phyloP scores from a whole-genome alignment of 106 monocot genomes.

The Dendrobium officinale region DNA sequence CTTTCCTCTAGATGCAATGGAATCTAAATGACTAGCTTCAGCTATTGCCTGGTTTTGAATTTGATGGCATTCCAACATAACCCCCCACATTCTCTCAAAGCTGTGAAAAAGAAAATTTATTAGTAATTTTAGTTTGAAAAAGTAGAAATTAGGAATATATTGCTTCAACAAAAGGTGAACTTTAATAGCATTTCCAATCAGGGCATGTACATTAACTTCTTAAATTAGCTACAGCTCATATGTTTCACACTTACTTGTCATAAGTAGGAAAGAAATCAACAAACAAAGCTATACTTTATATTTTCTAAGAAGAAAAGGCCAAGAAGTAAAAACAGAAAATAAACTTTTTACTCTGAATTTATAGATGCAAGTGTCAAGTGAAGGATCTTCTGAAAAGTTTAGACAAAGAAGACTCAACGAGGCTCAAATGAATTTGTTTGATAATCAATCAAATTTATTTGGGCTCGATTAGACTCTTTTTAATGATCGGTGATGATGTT shows the following conservation, averaged over 20 bases:
- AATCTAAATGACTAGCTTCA: conserved; percentile 39
- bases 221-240: too few species aligned
- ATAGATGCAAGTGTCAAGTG: neutral
- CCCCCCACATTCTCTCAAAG: conserved; percentile 49
- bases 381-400: neutral
- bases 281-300: too few species aligned
- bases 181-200: too few species aligned
- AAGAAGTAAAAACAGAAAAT: neutral
- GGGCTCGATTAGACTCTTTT: too few species aligned
- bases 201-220: too few species aligned
- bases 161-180: neutral
- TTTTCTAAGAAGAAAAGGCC: neutral
- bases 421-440: too few species aligned
- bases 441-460: too few species aligned
- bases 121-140: neutral
- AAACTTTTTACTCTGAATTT: neutral
- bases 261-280: too few species aligned
- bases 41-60: conserved; percentile 34
- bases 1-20: conserved; percentile 22
- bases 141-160: neutral
- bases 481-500: too few species aligned
- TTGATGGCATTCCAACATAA: conserved; percentile 48
- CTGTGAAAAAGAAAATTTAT: conserved; percentile 17
- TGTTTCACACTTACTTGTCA: too few species aligned
- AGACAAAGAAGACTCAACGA: neutral